phyloP scores from a whole-genome alignment of 805 yeast species.

The Candida fluviatilis region DNA sequence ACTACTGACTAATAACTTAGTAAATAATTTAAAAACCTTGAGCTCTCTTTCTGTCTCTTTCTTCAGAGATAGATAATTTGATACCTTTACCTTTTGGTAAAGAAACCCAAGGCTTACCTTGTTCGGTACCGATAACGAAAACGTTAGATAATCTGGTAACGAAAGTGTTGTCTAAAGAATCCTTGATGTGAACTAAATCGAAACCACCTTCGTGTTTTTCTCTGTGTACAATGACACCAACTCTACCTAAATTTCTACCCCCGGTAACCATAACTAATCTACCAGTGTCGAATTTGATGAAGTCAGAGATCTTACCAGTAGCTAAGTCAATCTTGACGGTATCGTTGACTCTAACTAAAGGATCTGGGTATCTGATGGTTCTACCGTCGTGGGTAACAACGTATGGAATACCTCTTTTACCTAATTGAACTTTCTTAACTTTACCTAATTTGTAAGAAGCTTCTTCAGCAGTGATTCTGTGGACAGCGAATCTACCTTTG shows the following conservation, averaged over 20 bases:
- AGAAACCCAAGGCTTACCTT: slow-evolving; percentile 37
- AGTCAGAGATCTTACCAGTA: slow-evolving; percentile 80
- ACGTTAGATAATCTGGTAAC: slow-evolving; percentile 39
- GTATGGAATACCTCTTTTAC: slow-evolving; percentile 98
- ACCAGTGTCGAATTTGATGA: slow-evolving; percentile 38
- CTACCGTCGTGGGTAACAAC: slow-evolving; percentile 99
- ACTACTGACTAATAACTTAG: not conserved
- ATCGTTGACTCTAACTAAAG: slow-evolving; percentile 94
- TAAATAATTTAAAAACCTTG: slow-evolving; percentile 28
- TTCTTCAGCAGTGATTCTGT: slow-evolving; percentile 99
- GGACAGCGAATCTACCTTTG: slow-evolving; percentile 99
- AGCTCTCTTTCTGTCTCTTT: slow-evolving; percentile 43
- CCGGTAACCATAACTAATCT: slow-evolving; percentile 41
- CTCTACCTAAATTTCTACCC: slow-evolving; percentile 42
- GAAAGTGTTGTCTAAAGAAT: slow-evolving; percentile 37
- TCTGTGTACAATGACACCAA: slow-evolving; percentile 39
- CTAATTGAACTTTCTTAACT: slow-evolving; percentile 97
- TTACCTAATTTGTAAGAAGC: slow-evolving; percentile 97
- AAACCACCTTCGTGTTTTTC: slow-evolving; percentile 41
- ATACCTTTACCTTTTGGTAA: slow-evolving; percentile 44
- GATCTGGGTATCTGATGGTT: slow-evolving; percentile 99
- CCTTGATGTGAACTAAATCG: slow-evolving; percentile 40
- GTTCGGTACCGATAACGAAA: slow-evolving; percentile 38
- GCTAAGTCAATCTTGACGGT: slow-evolving; percentile 96
- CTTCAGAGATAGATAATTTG: slow-evolving; percentile 38